These are phyloP conservation scores for Mycena indigotica DNA, from an alignment of 768 basidiomycete species.

Conservation along the genomic window DNA sequence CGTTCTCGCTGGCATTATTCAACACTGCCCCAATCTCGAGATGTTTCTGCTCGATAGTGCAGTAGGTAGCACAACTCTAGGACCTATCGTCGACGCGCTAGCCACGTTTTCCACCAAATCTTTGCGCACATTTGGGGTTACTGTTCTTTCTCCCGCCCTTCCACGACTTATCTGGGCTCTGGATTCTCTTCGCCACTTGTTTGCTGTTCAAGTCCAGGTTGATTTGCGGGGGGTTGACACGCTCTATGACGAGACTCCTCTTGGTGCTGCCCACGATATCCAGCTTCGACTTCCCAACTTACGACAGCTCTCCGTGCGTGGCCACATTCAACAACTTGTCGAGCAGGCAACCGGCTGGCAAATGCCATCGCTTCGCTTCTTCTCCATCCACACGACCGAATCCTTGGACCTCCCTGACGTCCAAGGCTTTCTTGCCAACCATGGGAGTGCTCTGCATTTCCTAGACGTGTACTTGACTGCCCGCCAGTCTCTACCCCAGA, in stretches of 20 bases:
- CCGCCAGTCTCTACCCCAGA: constrained; percentile 54
- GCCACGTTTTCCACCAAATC: constrained; percentile 50
- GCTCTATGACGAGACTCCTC: constrained; percentile 41
- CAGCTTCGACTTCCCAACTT: constrained; percentile 55
- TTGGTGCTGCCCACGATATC: constrained; percentile 65
- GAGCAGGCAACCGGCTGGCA: constrained; percentile 72
- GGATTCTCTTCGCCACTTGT: constrained; percentile 57
- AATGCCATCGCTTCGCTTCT: constrained; percentile 58
- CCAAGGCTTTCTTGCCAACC: constrained; percentile 56
- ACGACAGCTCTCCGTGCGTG: constrained; percentile 63
- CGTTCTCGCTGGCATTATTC: constrained; percentile 59
- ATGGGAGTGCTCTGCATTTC: constrained; percentile 60
- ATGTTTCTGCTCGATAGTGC: constrained; percentile 73
- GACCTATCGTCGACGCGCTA: constrained; percentile 65
- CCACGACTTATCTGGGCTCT: constrained; percentile 76
- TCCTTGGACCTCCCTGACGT: constrained; percentile 57
- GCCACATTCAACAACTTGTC: constrained; percentile 63
- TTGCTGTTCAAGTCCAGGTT: constrained; percentile 60
- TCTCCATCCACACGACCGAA: constrained; percentile 49
- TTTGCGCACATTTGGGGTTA: constrained; percentile 64
- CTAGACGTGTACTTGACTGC: constrained; percentile 68
- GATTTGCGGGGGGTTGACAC: constrained; percentile 18
- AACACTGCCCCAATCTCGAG: constrained; percentile 71
- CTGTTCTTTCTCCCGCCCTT: constrained; percentile 54
- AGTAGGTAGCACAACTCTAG: constrained; percentile 54